Evolutionary conservation across 768 basidiomycete genomes (phyloP).

Genomic region (Lyophyllum shimeji): DNA sequence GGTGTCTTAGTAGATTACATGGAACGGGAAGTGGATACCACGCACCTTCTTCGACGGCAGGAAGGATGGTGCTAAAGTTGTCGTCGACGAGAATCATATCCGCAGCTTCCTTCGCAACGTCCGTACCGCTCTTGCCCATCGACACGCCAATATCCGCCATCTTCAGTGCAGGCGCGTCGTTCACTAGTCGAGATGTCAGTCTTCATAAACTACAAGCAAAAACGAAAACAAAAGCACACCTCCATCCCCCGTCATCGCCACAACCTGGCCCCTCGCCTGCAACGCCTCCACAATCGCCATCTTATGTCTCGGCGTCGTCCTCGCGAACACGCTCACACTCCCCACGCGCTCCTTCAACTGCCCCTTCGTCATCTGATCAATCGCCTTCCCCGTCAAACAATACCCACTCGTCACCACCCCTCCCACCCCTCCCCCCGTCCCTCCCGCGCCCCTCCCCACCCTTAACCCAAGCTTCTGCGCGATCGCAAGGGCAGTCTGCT

Average conservation of each 20-base stretch:
- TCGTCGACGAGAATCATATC: slow-evolving; percentile 97
- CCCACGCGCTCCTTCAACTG: slow-evolving; percentile 85
- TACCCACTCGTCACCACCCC: slow-evolving; percentile 32
- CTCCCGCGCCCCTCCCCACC: slow-evolving; percentile 65
- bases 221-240: slow-evolving; percentile 43
- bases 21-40: too few species aligned
- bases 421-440: slow-evolving; percentile 45
- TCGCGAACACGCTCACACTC: slow-evolving; percentile 84
- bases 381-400: slow-evolving; percentile 77
- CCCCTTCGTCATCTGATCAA: slow-evolving; percentile 79
- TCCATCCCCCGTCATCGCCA: slow-evolving; percentile 98
- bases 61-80: slow-evolving; percentile 92
- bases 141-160: slow-evolving; percentile 98
- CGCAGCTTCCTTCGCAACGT: slow-evolving; percentile 97
- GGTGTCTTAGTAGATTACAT: too few species aligned
- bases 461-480: slow-evolving; percentile 83
- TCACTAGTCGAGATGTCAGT: slow-evolving; percentile 48
- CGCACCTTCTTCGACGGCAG: slow-evolving; percentile 86
- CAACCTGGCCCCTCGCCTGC: slow-evolving; percentile 84
- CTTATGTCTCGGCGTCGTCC: slow-evolving; percentile 96
- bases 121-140: slow-evolving; percentile 98
- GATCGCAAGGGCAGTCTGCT: slow-evolving; percentile 86
- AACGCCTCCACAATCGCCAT: slow-evolving; percentile 97
- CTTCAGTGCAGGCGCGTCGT: slow-evolving; percentile 95
- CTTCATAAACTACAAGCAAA: neutral